Base-by-base conservation (phyloP, 139 green algal genomes). In the Ulvella scutata region DNA sequence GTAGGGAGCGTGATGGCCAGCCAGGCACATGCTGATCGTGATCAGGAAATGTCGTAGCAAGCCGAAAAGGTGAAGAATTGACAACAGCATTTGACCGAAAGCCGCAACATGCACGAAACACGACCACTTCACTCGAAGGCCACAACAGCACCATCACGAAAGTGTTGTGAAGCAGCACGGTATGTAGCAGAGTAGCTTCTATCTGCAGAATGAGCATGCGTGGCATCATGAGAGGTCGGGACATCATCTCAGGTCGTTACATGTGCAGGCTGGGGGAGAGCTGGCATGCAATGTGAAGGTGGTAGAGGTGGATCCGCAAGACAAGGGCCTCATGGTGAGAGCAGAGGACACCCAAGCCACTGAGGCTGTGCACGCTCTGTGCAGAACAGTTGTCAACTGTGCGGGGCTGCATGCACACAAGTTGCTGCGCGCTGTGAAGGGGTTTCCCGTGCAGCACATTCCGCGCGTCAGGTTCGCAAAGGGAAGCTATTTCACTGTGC, bases 381-480 rank as follows among this genome's bases (percentile, higher is more conserved):
- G 51, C 17, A 10, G 20, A 29, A 36, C 4, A 6, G 6, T 67
- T n/a, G 33, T 43, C 61, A 31, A 62, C 31, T 34, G 31, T 28
- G 29, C 77, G 40, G 79, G 79, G 7, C 36, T 87, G 74, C 36
- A 78, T 28, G 76, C 80, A 2, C 62, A 83, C 67, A 34, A 7
- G 61, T 90, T n/a, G 79, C 87, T 0, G 35, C 43, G 2, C n/a
- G 28, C 34, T 61, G 88, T 9, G 3, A 74, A 7, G 88, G 51
- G 82, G 21, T 21, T 92, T 31, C 77, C 67, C 0, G 13, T 62
- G 13, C 21, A 61, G 6, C 36, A 44, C 20, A 80, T 93, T n/a
- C 91, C 90, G 2, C 73, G 59, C 9, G 62, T 77, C 21, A 78
- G 79, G 37, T 77, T 91, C 0, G 90, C 89, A n/a, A 87, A 88